phyloP scores from a whole-genome alignment of 495 filamentous ascomycete genomes.

The Lophiotrema nucula region DNA sequence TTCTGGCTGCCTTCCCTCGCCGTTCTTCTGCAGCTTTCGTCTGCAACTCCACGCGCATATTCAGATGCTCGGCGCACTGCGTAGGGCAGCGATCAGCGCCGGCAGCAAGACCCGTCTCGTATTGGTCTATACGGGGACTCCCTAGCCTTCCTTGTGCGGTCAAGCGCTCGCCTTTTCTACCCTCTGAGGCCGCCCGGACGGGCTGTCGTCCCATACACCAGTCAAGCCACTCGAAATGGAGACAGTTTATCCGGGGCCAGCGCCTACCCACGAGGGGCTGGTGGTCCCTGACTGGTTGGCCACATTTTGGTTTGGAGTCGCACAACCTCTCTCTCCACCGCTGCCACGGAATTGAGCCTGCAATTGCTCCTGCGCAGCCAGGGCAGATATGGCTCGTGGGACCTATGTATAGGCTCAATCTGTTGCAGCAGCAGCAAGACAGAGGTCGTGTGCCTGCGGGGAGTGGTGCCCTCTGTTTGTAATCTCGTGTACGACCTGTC shows the following conservation, averaged over 20 bases:
- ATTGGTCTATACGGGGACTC: not conserved
- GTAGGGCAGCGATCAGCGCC: slow-evolving; percentile 7
- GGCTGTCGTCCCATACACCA: not conserved
- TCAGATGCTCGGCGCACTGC: not conserved
- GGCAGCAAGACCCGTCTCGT: slow-evolving; percentile 6
- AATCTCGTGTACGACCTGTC: slow-evolving; percentile 4
- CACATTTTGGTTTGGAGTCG: not conserved
- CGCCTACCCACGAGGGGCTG: not conserved
- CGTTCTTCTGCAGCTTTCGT: not conserved
- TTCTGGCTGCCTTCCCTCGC: not conserved
- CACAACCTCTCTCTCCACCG: not conserved
- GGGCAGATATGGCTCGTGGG: slow-evolving; percentile 5
- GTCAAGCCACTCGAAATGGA: slow-evolving; percentile 8
- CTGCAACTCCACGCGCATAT: not conserved
- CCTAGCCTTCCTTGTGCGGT: not conserved
- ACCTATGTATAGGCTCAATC: slow-evolving; percentile 20
- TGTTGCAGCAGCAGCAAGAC: not conserved
- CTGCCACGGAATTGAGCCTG: not conserved
- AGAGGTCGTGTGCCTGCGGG: not conserved
- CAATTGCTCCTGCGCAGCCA: not conserved
- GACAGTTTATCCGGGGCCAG: slow-evolving; percentile 22
- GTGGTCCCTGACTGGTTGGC: not conserved
- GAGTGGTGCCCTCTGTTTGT: not conserved
- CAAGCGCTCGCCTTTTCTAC: slow-evolving; percentile 5
- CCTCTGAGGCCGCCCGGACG: no score